Evolutionary conservation across 768 basidiomycete genomes (phyloP), one percentile per base, ranked within the genome.

Genomic region (Pleurotus salmoneostramineus): DNA sequence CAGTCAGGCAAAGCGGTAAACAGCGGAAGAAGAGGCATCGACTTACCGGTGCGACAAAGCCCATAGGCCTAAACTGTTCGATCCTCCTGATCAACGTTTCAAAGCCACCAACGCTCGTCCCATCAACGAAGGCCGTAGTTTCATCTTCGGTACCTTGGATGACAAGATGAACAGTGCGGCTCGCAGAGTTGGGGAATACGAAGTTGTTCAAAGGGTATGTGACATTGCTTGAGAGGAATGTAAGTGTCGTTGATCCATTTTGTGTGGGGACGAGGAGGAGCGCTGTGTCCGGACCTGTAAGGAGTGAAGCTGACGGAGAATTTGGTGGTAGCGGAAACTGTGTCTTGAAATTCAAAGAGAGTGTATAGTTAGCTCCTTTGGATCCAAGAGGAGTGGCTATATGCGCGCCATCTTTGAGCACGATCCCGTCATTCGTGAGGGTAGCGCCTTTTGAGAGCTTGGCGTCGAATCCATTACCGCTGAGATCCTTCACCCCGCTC

Each of bases 381-480:
- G 52, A 54, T 14, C 52, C 52, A 11, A 54, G 52, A 6, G 52
- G 52, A 7, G 37, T 54, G 43, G 52, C 40, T 31, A 54, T 10
- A 43, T 17, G 52, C 21, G 34, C 21, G 14, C 52, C 52, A 17
- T 54, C 27, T 17, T 42, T 32, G n/a, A 54, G 52, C 40, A 37
- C 4, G 4, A 54, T 17, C 8, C 52, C 52, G 4, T 14, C 52
- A 27, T n/a, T 17, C 5, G n/a, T 17, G 11, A 27, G 17, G 12
- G 36, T 42, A 12, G 43, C 37, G 5, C 37, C 27, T 11, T 8
- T 15, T 14, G 21, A 21, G 14, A 54, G 52, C 5, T 12, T 37
- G 15, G 36, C 64, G 48, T 65, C 61, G 52, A 63, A 65, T 2
- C 62, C 62, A n/a, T 65, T 65, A 32, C 64, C 64, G 14, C 62